Conservation (phyloP, 2,329 filamentous ascomycete genomes). For the Penicillium sclerotigenum region DNA sequence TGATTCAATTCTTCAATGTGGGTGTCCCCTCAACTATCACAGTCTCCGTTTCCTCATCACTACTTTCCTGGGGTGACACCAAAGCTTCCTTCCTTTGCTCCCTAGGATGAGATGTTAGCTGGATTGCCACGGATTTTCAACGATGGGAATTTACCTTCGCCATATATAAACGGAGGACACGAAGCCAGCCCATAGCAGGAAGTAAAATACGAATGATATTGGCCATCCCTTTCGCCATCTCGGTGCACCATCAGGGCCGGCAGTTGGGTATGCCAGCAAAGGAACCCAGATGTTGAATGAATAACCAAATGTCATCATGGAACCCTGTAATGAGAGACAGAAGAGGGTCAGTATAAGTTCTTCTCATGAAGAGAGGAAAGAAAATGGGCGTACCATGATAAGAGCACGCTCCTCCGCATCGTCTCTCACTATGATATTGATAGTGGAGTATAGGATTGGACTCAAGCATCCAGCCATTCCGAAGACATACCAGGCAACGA, state of each 20-base stretch:
- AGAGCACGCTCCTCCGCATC: constrained; percentile 42
- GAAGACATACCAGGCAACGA: constrained; percentile 46
- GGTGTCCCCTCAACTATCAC: constrained; percentile 3
- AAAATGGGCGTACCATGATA: constrained; percentile 21
- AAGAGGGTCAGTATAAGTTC: background rate
- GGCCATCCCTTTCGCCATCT: constrained; percentile 52
- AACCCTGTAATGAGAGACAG: constrained; percentile 27
- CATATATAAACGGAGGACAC: constrained; percentile 21
- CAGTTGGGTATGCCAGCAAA: constrained; percentile 44
- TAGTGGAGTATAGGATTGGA: constrained; percentile 46
- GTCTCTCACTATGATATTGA: constrained; percentile 44
- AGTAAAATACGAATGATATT: constrained; percentile 47
- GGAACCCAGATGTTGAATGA: constrained; percentile 49
- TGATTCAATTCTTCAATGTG: background rate
- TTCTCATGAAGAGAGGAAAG: too few species aligned
- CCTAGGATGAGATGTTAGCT: background rate
- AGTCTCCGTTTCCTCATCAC: constrained; percentile 15
- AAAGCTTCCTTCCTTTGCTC: constrained; percentile 9
- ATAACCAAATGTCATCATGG: constrained; percentile 50
- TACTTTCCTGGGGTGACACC: background rate
- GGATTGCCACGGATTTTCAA: background rate
- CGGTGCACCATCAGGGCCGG: constrained; percentile 43
- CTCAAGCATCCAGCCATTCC: constrained; percentile 40
- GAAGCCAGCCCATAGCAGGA: constrained; percentile 43
- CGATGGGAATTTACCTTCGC: constrained; percentile 10